Conservation (phyloP, 345 rosid species). For the Brassica cretica region DNA sequence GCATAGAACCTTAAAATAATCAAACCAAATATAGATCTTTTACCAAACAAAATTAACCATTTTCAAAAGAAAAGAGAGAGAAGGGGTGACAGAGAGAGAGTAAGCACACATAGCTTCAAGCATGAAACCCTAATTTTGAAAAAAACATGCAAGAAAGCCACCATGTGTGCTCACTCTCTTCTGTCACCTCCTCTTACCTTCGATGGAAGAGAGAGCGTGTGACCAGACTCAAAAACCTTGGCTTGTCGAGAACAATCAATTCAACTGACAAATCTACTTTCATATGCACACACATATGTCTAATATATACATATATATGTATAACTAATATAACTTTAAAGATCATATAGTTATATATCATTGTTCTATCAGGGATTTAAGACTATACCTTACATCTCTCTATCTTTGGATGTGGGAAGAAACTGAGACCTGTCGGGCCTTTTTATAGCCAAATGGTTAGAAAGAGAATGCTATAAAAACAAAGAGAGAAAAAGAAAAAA, state of each 20-base stretch:
- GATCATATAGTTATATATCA: not conserved
- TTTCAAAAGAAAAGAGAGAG: constrained; percentile 29
- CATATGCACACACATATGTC: not conserved
- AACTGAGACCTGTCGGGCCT: constrained; percentile 44
- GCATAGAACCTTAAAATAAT: not conserved
- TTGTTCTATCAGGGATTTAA: not conserved
- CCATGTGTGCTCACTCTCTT: constrained; percentile 99
- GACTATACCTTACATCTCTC: constrained; percentile 25
- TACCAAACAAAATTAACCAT: not conserved
- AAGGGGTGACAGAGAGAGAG: constrained; percentile 83
- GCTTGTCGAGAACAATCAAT: not conserved
- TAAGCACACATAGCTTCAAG: constrained; percentile 90
- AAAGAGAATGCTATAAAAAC: not conserved
- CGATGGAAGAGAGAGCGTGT: not conserved
- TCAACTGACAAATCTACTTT: not conserved
- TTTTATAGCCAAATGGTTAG: constrained; percentile 39
- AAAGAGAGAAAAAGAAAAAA: not conserved
- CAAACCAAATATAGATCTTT: constrained; percentile 17
- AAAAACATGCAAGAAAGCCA: constrained; percentile 65
- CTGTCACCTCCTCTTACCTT: constrained; percentile 88
- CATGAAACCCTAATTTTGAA: constrained; percentile 43
- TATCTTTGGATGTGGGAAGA: constrained; percentile 40
- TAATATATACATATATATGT: not conserved
- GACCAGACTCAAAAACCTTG: not conserved
- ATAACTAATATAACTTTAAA: not conserved